Base-by-base conservation (phyloP, 768 basidiomycete genomes). In the Leucosporidium creatinivorum region DNA sequence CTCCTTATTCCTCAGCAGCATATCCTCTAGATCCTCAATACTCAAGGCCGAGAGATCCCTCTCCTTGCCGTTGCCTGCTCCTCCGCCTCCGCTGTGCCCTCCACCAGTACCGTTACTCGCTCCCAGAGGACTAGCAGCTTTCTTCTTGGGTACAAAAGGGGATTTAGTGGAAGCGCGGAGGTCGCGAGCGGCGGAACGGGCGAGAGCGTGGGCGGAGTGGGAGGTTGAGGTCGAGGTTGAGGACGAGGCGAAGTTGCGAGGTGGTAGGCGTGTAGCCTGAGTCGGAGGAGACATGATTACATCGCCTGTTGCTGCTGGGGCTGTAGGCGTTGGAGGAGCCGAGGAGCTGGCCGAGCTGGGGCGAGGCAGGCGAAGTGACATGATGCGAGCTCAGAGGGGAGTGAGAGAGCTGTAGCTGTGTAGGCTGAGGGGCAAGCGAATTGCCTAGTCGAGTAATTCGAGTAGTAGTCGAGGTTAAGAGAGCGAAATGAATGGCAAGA, bases 101-200 rank as follows among this genome's bases (percentile, higher is more conserved):
- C 33, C 33, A 33, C 5, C 50, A 9, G 50, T n/a, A 51, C 17
- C 50, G 15, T 51, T 51, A 8, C 3, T 2, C 39, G 15, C 39
- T 10, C 39, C 39, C 39, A 44, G 15, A 44, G 39, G 39, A 44
- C 39, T 44, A 15, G 39, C 39, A 15, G 44, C 44, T 30, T 57
- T 36, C 55, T 62, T 61, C 49, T 57, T 56, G 12, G 63, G 56
- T 33, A 72, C 62, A 50, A 72, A 72, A 7, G 70, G 70, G 9
- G 44, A 49, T 44, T 66, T 44, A 15, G 8, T 72, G 44, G 58
- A 44, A 13, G 44, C n/a, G 25, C 58, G 58, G 4, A 48, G 5
- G 3, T 26, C 44, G 8, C 58, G 58, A n/a, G 58, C 58, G 13
- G n/a, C n/a, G 6, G 58, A 39, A 7, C 58, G 39, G 5, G 44